A percentile compares a stretch with the other conserved stretches of the same genome.
Evolutionary conservation across 2,329 filamentous ascomycete species (phyloP).

Genomic region (Scedosporium aurantiacum): DNA sequence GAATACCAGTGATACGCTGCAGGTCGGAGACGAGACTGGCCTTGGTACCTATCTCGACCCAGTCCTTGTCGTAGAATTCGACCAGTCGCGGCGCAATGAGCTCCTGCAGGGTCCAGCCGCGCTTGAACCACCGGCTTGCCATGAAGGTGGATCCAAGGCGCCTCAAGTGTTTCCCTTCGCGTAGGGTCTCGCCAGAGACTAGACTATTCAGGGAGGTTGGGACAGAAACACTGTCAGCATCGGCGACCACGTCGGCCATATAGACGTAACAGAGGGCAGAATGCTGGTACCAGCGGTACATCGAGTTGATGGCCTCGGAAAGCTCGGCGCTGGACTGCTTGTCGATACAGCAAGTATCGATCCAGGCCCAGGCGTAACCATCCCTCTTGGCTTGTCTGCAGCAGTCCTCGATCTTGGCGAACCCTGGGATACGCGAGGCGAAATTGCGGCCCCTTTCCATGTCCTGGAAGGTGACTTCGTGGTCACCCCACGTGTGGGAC

Average conservation of each 20-base stretch:
- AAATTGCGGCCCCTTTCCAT: conserved; percentile 6
- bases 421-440: background rate
- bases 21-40: conserved; percentile 2
- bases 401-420: conserved; percentile 5
- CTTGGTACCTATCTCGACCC: conserved; percentile 7
- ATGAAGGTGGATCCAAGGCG: background rate
- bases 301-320: conserved; percentile 19
- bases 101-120: conserved; percentile 13
- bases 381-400: background rate
- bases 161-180: background rate
- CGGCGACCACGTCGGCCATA: conserved; percentile 13
- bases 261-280: conserved; percentile 16
- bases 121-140: conserved; percentile 11
- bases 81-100: conserved; percentile 10
- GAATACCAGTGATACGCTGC: conserved; percentile 8
- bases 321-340: conserved; percentile 17
- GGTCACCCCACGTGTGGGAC: conserved; percentile 22
- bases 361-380: conserved; percentile 14
- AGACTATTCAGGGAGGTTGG: background rate
- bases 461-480: conserved; percentile 20
- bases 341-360: conserved; percentile 21
- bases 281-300: conserved; percentile 18
- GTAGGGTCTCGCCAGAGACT: background rate
- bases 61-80: conserved; percentile 10
- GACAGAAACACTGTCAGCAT: background rate